A percentile compares a stretch with the other conserved stretches of the same genome.
These are phyloP conservation scores for Apiospora pterosperma DNA, from an alignment of 2,329 filamentous ascomycete species.

Conservation along the genomic window DNA sequence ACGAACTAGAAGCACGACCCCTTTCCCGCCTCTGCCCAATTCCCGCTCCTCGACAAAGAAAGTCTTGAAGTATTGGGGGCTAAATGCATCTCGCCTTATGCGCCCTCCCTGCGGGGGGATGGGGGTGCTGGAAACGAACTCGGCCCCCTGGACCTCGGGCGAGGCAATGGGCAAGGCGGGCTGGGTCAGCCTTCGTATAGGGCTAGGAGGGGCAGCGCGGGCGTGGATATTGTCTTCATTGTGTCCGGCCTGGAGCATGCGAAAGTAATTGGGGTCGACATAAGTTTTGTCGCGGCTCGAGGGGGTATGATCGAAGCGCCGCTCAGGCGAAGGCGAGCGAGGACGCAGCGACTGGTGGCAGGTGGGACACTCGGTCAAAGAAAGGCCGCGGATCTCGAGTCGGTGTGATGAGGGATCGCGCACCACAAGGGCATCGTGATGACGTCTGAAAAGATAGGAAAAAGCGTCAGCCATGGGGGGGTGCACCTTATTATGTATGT, in stretches of 20 bases:
- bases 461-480: not conserved
- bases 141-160: slow-evolving; percentile 30
- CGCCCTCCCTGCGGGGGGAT: slow-evolving; percentile 56
- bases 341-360: slow-evolving; percentile 68
- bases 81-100: slow-evolving; percentile 85
- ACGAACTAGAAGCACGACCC: slow-evolving; percentile 88
- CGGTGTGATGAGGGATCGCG: slow-evolving; percentile 83
- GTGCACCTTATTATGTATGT: not conserved
- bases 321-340: slow-evolving; percentile 45
- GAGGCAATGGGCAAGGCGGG: slow-evolving; percentile 33
- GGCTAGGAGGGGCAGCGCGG: slow-evolving; percentile 46
- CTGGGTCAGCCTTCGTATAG: slow-evolving; percentile 51
- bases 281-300: slow-evolving; percentile 58
- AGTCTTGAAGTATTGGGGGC: slow-evolving; percentile 84
- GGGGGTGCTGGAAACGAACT: slow-evolving; percentile 53
- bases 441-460: slow-evolving; percentile 58
- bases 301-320: slow-evolving; percentile 40
- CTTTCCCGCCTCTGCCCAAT: slow-evolving; percentile 87
- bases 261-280: slow-evolving; percentile 91
- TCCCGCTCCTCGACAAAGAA: slow-evolving; percentile 90
- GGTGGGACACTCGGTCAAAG: slow-evolving; percentile 78
- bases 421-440: slow-evolving; percentile 88
- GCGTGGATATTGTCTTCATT: slow-evolving; percentile 39
- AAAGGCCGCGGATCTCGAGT: slow-evolving; percentile 69
- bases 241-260: slow-evolving; percentile 69